Percentiles rank a stretch among this genome's conserved stretches.
Evolutionary conservation across 2,329 filamentous ascomycete species (phyloP).

Genomic region (Paecilomyces fulvus): DNA sequence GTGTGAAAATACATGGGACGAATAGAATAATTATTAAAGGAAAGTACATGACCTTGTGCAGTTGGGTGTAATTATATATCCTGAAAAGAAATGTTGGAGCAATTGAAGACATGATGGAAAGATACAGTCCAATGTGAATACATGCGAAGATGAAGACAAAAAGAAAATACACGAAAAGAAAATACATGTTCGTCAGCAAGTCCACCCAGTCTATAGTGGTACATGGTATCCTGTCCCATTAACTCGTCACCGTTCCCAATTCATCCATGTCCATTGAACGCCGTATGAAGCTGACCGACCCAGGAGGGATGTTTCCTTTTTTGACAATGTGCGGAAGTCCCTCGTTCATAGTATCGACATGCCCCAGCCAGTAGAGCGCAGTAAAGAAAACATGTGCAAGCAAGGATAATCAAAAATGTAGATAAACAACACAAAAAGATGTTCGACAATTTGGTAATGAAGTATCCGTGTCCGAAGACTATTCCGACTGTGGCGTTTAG

Average conservation of each 20-base stretch:
- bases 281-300: not conserved
- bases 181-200: not conserved
- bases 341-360: not conserved
- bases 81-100: too few relatives aligned
- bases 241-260: not conserved
- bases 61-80: not conserved
- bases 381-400: not conserved
- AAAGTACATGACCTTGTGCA: not conserved
- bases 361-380: not conserved
- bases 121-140: not conserved
- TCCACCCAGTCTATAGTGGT: not conserved
- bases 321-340: not conserved
- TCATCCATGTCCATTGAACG: not conserved
- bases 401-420: not conserved
- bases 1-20: not conserved
- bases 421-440: not conserved
- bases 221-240: not conserved
- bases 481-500: not conserved
- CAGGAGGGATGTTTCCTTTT: not conserved
- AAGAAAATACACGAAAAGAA: too few relatives aligned
- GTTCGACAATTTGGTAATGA: not conserved
- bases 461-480: not conserved
- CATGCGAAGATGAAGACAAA: not conserved
- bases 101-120: not conserved
- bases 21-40: not conserved